Percentiles rank a stretch among this genome's conserved stretches.
phyloP scores from a whole-genome alignment of 441 rosid species.

The Bruguiera hainesii region DNA sequence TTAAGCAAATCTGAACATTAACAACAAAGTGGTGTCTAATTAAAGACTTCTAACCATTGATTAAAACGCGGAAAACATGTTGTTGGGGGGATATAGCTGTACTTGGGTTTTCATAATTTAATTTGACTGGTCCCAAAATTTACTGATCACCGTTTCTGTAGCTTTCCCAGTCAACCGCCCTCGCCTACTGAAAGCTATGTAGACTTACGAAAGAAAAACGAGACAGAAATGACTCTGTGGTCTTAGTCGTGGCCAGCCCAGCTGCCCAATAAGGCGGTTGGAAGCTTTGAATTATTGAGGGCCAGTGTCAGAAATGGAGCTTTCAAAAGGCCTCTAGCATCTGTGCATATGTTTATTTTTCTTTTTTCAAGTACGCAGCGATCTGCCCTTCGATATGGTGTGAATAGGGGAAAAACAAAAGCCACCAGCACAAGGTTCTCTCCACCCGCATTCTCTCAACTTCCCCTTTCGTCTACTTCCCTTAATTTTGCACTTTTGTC shows the following conservation, averaged over 20 bases:
- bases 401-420: slow-evolving; percentile 6
- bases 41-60: too few relatives aligned
- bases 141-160: slow-evolving; percentile 9
- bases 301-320: slow-evolving; percentile 34
- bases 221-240: neutral
- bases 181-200: slow-evolving; percentile 12
- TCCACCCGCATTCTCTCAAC: neutral
- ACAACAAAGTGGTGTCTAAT: too few relatives aligned
- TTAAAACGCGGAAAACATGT: too few relatives aligned
- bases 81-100: too few relatives aligned
- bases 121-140: too few relatives aligned
- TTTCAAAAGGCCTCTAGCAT: slow-evolving; percentile 12
- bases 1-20: too few relatives aligned
- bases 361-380: slow-evolving; percentile 22
- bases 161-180: slow-evolving; percentile 26
- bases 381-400: slow-evolving; percentile 8
- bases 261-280: too few relatives aligned
- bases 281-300: slow-evolving; percentile 31
- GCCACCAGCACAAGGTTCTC: neutral
- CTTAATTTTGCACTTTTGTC: slow-evolving; percentile 16
- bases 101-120: too few relatives aligned
- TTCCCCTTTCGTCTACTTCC: neutral
- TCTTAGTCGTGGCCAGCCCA: slow-evolving; percentile 21
- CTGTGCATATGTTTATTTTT: neutral
- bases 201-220: too few relatives aligned